Evolutionary conservation across 2,329 filamentous ascomycete species (phyloP).

Genomic region (Myriosclerotinia duriaeana): DNA sequence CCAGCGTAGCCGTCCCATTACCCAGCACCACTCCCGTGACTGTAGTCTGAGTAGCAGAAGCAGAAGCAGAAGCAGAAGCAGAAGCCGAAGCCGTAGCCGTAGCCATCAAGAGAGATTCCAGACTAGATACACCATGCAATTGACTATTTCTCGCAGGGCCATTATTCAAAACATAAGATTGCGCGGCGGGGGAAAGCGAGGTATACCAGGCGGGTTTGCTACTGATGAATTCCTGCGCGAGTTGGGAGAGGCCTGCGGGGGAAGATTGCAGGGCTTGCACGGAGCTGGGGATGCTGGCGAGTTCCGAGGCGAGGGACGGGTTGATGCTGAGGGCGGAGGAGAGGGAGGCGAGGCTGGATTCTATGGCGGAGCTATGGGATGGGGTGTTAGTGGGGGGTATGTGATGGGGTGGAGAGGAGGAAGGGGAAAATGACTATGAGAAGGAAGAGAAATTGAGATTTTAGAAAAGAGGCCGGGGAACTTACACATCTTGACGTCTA

Average conservation of each 20-base stretch:
- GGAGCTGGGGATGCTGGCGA: slow-evolving; percentile 16
- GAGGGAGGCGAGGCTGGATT: not conserved
- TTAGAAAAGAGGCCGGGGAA: not conserved
- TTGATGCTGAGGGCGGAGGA: slow-evolving; percentile 3
- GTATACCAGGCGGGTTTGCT: slow-evolving; percentile 10
- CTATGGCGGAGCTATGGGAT: slow-evolving; percentile 8
- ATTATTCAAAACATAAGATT: slow-evolving; percentile 6
- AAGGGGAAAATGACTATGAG: no score
- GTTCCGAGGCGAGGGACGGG: slow-evolving; percentile 14
- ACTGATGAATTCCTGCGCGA: slow-evolving; percentile 10
- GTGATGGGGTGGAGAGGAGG: not conserved
- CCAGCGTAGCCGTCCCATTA: not conserved
- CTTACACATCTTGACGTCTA: not conserved
- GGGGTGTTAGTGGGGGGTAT: not conserved
- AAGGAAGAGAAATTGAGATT: not conserved
- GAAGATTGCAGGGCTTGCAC: slow-evolving; percentile 14
- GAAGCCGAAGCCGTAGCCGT: not conserved
- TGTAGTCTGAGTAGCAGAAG: not conserved
- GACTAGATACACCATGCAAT: not conserved
- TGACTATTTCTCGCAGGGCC: not conserved
- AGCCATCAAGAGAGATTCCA: not conserved
- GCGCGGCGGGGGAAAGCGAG: not conserved
- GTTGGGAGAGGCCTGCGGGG: slow-evolving; percentile 4
- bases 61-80: no score
- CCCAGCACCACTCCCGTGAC: not conserved